phyloP scores from a whole-genome alignment of 441 rosid genomes.

The Euphorbia schlechtendalii region DNA sequence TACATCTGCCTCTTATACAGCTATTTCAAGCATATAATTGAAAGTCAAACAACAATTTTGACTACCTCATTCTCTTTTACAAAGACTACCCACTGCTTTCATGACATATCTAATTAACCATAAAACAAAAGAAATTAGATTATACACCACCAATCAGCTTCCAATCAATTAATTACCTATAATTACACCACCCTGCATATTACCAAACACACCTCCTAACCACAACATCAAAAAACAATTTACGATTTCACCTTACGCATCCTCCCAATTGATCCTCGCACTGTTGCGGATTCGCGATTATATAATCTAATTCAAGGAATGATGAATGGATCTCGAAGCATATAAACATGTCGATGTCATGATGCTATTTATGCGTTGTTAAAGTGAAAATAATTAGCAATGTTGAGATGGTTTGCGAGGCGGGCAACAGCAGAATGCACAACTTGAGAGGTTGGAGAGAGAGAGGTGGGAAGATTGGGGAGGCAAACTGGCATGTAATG shows the following conservation, averaged over 20 bases:
- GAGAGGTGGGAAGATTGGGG: constrained; percentile 59
- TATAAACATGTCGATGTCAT: constrained; percentile 8
- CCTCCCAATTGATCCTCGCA: constrained; percentile 2
- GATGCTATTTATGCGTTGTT: constrained; percentile 21
- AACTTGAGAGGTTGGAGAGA: constrained; percentile 43
- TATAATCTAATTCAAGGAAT: background rate
- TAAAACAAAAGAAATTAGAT: constrained; percentile 13
- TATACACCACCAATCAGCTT: constrained; percentile 23
- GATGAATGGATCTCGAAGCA: constrained; percentile 7
- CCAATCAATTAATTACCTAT: constrained; percentile 10
- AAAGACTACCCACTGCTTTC: constrained; percentile 9
- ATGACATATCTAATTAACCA: constrained; percentile 18
- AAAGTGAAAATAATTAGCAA: constrained; percentile 51
- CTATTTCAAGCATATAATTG: background rate
- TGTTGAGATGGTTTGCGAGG: constrained; percentile 55
- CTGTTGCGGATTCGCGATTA: constrained; percentile 13
- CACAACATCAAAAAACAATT: background rate
- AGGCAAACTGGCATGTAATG: constrained; percentile 63
- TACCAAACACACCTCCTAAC: constrained; percentile 1
- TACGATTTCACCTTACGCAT: constrained; percentile 1
- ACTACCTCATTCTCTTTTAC: constrained; percentile 31
- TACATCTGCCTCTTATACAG: constrained; percentile 15
- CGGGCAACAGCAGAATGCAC: constrained; percentile 44
- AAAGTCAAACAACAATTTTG: background rate
- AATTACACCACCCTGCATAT: constrained; percentile 7